Percentiles rank a stretch among this genome's conserved stretches.
phyloP scores from a whole-genome alignment of 108 stramenopile species.

The Skeletonema tropicum region DNA sequence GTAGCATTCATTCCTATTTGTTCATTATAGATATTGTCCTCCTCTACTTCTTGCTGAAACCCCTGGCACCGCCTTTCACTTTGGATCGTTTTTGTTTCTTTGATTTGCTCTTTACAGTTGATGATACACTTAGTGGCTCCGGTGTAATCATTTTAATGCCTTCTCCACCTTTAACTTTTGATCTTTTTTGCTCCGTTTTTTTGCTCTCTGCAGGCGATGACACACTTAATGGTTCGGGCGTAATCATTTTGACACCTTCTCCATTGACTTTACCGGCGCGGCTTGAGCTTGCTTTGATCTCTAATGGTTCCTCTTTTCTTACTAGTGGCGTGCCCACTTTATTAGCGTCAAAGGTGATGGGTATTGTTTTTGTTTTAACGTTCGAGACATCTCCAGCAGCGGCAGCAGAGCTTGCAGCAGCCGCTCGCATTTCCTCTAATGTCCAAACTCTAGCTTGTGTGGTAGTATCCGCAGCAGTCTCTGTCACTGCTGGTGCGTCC shows the following conservation, averaged over 20 bases:
- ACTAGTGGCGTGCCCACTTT: neutral
- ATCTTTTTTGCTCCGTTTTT: neutral
- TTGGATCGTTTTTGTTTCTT: neutral
- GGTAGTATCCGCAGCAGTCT: neutral
- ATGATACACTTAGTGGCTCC: neutral
- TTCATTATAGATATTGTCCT: neutral
- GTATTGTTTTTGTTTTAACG: neutral
- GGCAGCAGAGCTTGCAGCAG: neutral
- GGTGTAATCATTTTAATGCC: neutral
- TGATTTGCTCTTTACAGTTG: neutral
- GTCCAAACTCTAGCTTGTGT: neutral
- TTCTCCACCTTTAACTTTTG: neutral
- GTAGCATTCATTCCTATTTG: neutral
- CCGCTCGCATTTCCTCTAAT: conserved; percentile 3
- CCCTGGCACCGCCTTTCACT: neutral
- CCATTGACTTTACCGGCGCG: neutral
- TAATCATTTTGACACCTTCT: neutral
- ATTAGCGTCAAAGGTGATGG: neutral
- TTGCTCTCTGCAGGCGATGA: neutral
- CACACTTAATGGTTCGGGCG: neutral
- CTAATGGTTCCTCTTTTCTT: neutral
- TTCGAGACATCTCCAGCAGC: neutral
- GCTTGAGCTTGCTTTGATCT: neutral
- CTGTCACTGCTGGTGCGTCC: neutral
- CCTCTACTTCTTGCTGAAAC: conserved; percentile 1